Conservation (phyloP, 371 early-diverging fungal genomes). For the Rhizopus delemar region DNA sequence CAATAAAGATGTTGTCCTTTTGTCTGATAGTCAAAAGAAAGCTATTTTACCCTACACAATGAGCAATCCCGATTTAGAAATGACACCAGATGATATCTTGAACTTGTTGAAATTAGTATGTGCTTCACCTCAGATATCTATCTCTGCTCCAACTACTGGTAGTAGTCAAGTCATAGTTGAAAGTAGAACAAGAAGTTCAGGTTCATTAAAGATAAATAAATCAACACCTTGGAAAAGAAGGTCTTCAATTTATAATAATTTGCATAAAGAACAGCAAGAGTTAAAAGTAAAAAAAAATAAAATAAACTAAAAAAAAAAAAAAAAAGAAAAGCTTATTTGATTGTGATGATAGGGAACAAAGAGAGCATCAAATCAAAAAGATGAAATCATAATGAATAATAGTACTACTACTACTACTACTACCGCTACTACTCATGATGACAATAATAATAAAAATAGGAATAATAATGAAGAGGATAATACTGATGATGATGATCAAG, state of each 20-base stretch:
- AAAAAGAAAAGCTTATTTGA: neutral
- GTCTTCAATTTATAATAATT: constrained; percentile 13
- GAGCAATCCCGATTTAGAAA: constrained; percentile 52
- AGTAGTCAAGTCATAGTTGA: neutral
- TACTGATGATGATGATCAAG: constrained; percentile 3
- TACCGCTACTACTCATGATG: too few species aligned
- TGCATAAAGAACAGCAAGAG: constrained; percentile 4
- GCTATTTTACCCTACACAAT: constrained; percentile 45
- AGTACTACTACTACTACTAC: too few species aligned
- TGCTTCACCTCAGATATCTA: constrained; percentile 18
- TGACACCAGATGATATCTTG: constrained; percentile 52
- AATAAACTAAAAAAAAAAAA: neutral
- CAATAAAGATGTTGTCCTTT: constrained; percentile 35
- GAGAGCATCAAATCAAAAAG: too few species aligned
- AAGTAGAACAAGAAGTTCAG: constrained; percentile 22
- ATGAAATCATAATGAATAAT: too few species aligned
- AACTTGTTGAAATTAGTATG: constrained; percentile 45
- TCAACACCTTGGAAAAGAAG: constrained; percentile 35
- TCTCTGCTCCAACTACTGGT: constrained; percentile 27
- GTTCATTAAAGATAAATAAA: constrained; percentile 13
- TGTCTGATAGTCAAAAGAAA: constrained; percentile 42
- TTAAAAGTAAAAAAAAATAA: neutral
- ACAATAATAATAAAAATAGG: neutral
- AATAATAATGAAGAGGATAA: neutral
- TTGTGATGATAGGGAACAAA: too few species aligned